A percentile compares a stretch with the other conserved stretches of the same genome.
Conservation (phyloP, 23 red algal genomes). For the Gracilaria caudata region DNA sequence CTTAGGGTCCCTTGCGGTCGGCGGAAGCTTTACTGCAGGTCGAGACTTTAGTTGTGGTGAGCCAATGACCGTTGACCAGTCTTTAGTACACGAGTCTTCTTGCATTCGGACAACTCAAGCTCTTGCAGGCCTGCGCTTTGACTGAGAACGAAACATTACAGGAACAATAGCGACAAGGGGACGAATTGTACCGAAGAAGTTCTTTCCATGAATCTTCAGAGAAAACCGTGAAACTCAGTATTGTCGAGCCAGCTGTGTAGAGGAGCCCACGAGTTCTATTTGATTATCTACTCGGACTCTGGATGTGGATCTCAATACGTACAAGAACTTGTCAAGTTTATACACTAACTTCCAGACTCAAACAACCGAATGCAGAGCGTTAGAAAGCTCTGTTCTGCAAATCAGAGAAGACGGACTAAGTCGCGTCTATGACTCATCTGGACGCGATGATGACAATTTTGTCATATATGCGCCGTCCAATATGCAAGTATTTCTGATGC, state of each 20-base stretch:
- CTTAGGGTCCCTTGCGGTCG: conserved; percentile 56
- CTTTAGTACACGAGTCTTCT: conserved; percentile 30
- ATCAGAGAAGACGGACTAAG: conserved; percentile 45
- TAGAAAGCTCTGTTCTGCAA: conserved; percentile 58
- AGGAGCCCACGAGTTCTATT: conserved; percentile 50
- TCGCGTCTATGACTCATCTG: conserved; percentile 58
- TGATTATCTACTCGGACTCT: conserved; percentile 66
- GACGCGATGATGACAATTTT: conserved; percentile 49
- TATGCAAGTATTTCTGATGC: conserved; percentile 68
- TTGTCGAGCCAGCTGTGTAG: conserved; percentile 70
- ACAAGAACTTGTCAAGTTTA: conserved; percentile 43
- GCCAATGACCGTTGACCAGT: conserved; percentile 57
- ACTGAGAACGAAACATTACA: conserved; percentile 71
- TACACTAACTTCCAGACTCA: conserved; percentile 59
- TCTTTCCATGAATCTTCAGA: conserved; percentile 10
- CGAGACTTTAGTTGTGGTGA: conserved; percentile 44
- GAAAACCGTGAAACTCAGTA: conserved; percentile 21
- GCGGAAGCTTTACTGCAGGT: conserved; percentile 66
- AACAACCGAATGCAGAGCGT: conserved; percentile 23
- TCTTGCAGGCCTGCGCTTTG: no score
- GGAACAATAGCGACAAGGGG: conserved; percentile 64
- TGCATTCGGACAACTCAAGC: conserved; percentile 68
- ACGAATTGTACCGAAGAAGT: conserved; percentile 10
- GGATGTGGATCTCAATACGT: conserved; percentile 48
- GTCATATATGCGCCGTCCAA: conserved; percentile 61